Base-by-base conservation (phyloP, 2,329 filamentous ascomycete genomes). In the Fusarium tjaetaba region DNA sequence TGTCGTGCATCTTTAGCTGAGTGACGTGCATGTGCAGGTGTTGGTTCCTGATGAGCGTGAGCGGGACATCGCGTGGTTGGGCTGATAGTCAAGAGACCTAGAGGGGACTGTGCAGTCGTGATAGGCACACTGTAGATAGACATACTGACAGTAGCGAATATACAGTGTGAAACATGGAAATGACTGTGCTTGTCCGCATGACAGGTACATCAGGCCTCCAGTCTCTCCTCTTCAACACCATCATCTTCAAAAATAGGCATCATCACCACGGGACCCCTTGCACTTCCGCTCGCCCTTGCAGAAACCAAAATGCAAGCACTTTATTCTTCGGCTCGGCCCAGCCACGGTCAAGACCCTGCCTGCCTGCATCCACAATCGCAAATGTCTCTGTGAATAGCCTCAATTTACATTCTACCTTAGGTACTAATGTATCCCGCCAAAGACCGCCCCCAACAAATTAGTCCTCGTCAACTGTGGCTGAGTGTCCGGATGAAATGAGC, bases 201-300 rank as follows among this genome's bases (percentile, higher is more conserved):
- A 73, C 62, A 59, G 28, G 24, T 67, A 49, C 61, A 48, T 42
- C 70, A 66, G 68, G 59, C 68, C 71, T 72, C 70, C 61, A 52
- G 45, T 43, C 42, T 58, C 56, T 34, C 32, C 48, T 42, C 45
- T 48, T 71, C 67, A 61, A 64, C 71, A 74, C 68, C 71, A 71
- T 61, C 49, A 68, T 15, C 42, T 45, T 55, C 36, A 51, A 68
- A 68, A 72, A 65, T 34, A 59, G 71, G 53, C 61, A 74, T 62
- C 64, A 34, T 66, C 68, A 57, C 68, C 72, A 74, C 71, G 68
- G 68, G 72, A 74, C 72, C 72, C 71, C 71, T 74, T 74, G 64
- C 71, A 70, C 63, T 66, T 61, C n/a, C 20, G 13, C 42, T 46
- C 30, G 53, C 65, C 63, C 65, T 68, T 68, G 53, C 65, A 68